Conservation (phyloP, 176 grass and related monocot species). For the Chloris gayana region DNA sequence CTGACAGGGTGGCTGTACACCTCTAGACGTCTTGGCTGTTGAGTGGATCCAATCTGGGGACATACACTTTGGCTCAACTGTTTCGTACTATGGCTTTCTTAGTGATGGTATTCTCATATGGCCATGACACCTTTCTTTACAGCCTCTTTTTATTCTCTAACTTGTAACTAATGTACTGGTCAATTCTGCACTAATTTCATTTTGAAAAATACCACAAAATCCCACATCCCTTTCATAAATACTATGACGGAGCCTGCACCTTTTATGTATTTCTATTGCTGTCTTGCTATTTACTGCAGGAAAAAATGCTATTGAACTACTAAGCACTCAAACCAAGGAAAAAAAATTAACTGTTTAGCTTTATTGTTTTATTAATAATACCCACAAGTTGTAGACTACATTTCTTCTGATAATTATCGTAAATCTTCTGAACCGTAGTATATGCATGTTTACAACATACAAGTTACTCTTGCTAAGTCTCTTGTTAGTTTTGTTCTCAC, state of each 20-base stretch:
- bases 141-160: neutral
- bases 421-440: neutral
- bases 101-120: slow-evolving; percentile 81
- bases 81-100: slow-evolving; percentile 97
- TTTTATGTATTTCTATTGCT: neutral
- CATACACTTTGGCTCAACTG: slow-evolving; percentile 90
- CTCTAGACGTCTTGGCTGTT: slow-evolving; percentile 79
- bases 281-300: neutral
- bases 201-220: slow-evolving; percentile 7
- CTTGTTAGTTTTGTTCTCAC: slow-evolving; percentile 7
- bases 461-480: slow-evolving; percentile 2
- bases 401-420: neutral
- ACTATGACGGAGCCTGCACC: neutral
- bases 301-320: neutral
- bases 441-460: neutral
- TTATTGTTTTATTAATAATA: neutral
- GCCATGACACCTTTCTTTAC: slow-evolving; percentile 12
- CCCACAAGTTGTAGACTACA: neutral
- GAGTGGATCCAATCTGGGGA: slow-evolving; percentile 87
- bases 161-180: neutral
- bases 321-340: neutral
- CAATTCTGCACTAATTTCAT: neutral
- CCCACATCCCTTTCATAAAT: neutral
- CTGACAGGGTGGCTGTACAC: slow-evolving; percentile 76
- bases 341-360: neutral